A percentile compares a stretch with the other conserved stretches of the same genome.
Evolutionary conservation across 352 stramenopile species (phyloP).

Genomic region (Pythium coloratum): DNA sequence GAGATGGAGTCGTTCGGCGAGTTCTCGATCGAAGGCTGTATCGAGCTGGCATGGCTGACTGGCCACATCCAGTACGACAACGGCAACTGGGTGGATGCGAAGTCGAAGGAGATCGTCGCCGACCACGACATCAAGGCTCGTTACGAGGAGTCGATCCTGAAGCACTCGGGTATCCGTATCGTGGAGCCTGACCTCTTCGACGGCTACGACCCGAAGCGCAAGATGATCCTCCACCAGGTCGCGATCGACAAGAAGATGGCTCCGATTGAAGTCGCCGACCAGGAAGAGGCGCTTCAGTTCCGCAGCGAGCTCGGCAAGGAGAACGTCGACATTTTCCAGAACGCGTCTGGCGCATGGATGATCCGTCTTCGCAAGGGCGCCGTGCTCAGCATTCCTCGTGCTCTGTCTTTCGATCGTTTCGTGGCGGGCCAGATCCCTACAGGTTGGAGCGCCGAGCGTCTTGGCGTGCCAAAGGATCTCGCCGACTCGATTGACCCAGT

Average conservation of each 20-base stretch:
- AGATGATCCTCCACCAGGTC: constrained; percentile 84
- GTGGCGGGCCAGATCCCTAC: constrained; percentile 88
- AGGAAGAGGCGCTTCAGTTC: constrained; percentile 84
- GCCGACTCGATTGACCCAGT: constrained; percentile 78
- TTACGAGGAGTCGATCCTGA: constrained; percentile 82
- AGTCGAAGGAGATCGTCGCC: constrained; percentile 73
- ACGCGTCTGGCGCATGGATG: constrained; percentile 72
- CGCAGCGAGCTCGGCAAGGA: constrained; percentile 77
- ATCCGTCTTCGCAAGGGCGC: constrained; percentile 79
- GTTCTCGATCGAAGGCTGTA: constrained; percentile 88
- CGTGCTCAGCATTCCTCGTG: constrained; percentile 80
- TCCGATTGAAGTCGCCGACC: constrained; percentile 82
- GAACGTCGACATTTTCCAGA: constrained; percentile 83
- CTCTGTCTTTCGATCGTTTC: constrained; percentile 81
- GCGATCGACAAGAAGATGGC: constrained; percentile 89
- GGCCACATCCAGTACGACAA: constrained; percentile 83
- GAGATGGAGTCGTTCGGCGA: constrained; percentile 90
- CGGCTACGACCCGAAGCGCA: constrained; percentile 88
- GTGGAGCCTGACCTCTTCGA: constrained; percentile 87
- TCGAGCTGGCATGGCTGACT: constrained; percentile 86
- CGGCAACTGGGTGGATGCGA: constrained; percentile 82
- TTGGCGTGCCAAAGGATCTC: constrained; percentile 81
- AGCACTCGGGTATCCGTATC: constrained; percentile 81
- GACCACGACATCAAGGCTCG: constrained; percentile 77
- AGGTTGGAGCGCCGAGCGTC: constrained; percentile 80